Percentiles rank a stretch among this genome's conserved stretches.
phyloP scores from a whole-genome alignment of 495 filamentous ascomycete species.

The Friedmanniomyces endolithicus region DNA sequence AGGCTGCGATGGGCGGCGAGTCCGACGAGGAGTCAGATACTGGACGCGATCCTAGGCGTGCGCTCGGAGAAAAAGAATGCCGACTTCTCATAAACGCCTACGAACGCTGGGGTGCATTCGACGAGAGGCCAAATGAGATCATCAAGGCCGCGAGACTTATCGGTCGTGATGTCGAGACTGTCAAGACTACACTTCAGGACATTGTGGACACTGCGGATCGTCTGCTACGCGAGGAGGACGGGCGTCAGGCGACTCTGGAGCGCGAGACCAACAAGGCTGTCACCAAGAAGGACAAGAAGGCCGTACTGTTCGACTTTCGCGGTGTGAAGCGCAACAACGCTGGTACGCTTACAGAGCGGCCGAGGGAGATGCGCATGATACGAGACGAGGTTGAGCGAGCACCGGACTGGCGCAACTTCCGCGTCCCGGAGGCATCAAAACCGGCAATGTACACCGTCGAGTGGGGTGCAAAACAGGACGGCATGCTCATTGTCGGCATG shows the following conservation, averaged over 20 bases:
- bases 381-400: constrained; percentile 53
- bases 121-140: constrained; percentile 73
- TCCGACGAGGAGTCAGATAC: constrained; percentile 42
- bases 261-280: constrained; percentile 55
- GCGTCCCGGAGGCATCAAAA: constrained; percentile 82
- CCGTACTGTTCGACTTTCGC: constrained; percentile 82
- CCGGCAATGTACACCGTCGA: constrained; percentile 70
- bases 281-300: constrained; percentile 95
- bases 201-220: constrained; percentile 58
- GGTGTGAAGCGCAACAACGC: constrained; percentile 90
- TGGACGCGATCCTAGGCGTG: constrained; percentile 59
- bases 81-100: constrained; percentile 80
- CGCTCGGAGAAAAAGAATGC: constrained; percentile 79
- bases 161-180: constrained; percentile 63
- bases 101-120: constrained; percentile 75
- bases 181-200: constrained; percentile 57
- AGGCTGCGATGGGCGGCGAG: constrained; percentile 40
- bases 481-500: constrained; percentile 92
- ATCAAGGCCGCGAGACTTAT: constrained; percentile 71
- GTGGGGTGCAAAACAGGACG: constrained; percentile 89
- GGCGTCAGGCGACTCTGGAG: constrained; percentile 47
- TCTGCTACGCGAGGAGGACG: constrained; percentile 56
- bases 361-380: constrained; percentile 73
- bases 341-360: constrained; percentile 81
- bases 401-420: constrained; percentile 60